Base-by-base conservation (phyloP, 305 asterid genomes). In the Petunia hybrid region DNA sequence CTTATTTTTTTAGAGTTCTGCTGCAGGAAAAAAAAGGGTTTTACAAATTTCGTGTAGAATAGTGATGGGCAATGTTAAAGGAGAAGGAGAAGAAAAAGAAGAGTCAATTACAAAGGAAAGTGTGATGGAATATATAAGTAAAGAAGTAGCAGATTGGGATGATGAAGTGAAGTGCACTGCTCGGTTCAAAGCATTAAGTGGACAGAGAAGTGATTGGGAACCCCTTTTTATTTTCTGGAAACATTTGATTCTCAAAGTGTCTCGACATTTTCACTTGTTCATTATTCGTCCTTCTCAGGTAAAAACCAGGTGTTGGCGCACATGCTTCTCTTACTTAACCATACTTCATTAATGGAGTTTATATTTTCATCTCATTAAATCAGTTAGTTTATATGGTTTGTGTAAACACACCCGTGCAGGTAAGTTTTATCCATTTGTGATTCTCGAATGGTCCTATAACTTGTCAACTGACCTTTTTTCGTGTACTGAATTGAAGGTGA, bases 171-270 rank as follows among this genome's bases (percentile, higher is more conserved):
- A 79, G 86, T 81, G 78, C 53, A 89, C 85, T 63, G 89, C 91
- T 7, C 84, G 91, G 77, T 92, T 88, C 88, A 92, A 91, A 83
- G 97, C 94, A 8, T 89, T 94, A 46, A 94, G 94, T 87, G 98
- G 98, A 36, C 98, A 91, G 91, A 85, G 92, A 76, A 88, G 90
- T 48, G 98, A 92, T 82, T 94, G 97, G 97, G 92, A 91, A 31
- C 81, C 89, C 53, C 93, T 90, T 65, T 92, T 89, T 84, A 75
- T 80, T 51, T 94, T 94, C 88, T 94, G 98, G 98, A 87, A 91
- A 80, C 90, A 92, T 77, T 86, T 94, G 83, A 94, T 94, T 10
- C 42, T 94, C 85, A 89, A 91, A 38, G 89, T 91, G n/a, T 91
- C 94, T 82, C 91, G 89, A 65, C 93, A 94, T 75, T 88, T 89